Conservation (phyloP, 2,329 filamentous ascomycete genomes). For the Aspergillus brasiliensis region DNA sequence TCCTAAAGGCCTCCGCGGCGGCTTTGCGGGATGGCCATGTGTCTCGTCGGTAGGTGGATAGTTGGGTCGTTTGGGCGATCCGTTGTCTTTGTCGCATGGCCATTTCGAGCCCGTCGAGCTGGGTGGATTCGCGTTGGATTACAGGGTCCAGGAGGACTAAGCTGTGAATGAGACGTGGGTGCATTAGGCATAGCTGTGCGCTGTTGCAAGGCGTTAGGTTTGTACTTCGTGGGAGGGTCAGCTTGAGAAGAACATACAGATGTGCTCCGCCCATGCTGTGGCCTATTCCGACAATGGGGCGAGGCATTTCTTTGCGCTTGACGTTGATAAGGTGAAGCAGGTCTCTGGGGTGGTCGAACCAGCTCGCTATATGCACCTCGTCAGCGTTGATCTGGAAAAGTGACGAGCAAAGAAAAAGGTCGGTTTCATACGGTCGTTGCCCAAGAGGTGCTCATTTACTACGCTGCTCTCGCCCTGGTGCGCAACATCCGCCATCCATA, state of each 20-base stretch:
- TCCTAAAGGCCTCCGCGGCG: slow-evolving; percentile 67
- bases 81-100: slow-evolving; percentile 23
- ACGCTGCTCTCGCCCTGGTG: slow-evolving; percentile 79
- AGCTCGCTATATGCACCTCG: slow-evolving; percentile 61
- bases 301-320: slow-evolving; percentile 76
- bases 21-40: slow-evolving; percentile 75
- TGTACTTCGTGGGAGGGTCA: slow-evolving; percentile 3
- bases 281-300: slow-evolving; percentile 79
- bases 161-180: slow-evolving; percentile 76
- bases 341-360: slow-evolving; percentile 84
- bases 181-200: slow-evolving; percentile 69
- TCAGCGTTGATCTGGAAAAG: slow-evolving; percentile 18
- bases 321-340: slow-evolving; percentile 82
- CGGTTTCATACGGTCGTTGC: slow-evolving; percentile 73
- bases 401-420: neutral
- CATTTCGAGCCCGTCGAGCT: slow-evolving; percentile 30
- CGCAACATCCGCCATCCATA: slow-evolving; percentile 90
- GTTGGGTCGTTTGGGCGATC: slow-evolving; percentile 44
- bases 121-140: slow-evolving; percentile 58
- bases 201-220: slow-evolving; percentile 24
- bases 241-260: slow-evolving; percentile 48
- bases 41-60: slow-evolving; percentile 74
- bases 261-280: slow-evolving; percentile 86
- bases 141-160: slow-evolving; percentile 85
- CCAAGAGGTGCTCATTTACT: slow-evolving; percentile 73